Evolutionary conservation across 495 filamentous ascomycete species (phyloP), one percentile per base, ranked within the genome.

Genomic region (Tuber indicum): DNA sequence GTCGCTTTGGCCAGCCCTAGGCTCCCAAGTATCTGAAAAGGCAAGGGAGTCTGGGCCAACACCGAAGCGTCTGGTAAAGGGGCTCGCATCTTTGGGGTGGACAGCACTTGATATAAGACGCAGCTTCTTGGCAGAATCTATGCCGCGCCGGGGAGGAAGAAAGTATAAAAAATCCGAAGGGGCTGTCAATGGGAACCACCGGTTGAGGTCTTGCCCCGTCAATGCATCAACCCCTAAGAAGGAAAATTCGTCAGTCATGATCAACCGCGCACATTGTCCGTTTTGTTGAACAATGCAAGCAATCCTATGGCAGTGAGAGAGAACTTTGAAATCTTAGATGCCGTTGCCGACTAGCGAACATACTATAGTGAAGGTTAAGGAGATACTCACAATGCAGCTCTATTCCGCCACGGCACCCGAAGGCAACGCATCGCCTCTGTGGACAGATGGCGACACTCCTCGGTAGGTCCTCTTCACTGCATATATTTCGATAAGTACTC

Each of bases 361-460:
- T 32, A 32, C 32, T 32, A 32, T 36, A 44, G 32, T 10, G 32
- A 45, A 45, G 14, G 17, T 8, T 39, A 7, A 32, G 43, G 12
- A 41, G 16, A 46, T 46, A 23, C 81, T 77, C 72, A 83, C 92
- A 93, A 78, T 92, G 90, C 14, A 94, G 84, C 78, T 94, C 91
- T 66, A 93, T 90, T 12, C 91, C 90, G 14, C 86, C 85, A 39
- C 87, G 86, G 72, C 89, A 92, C 26, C 92, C 91, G 85, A 93
- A 93, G 3, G 91, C 92, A 19, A 92, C 88, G 79, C 90, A 92
- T 32, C 87, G 87, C 45, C 90, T 87, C 45, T 90, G 88, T 17
- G 91, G 92, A 76, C 89, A 92, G 72, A 94, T 88, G 1, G 91
- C 89, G 8, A 93, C 88, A 17, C 88, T 91, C 74, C 88, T 87